phyloP scores from a whole-genome alignment of 768 basidiomycete species.

The Auricularia sp. region DNA sequence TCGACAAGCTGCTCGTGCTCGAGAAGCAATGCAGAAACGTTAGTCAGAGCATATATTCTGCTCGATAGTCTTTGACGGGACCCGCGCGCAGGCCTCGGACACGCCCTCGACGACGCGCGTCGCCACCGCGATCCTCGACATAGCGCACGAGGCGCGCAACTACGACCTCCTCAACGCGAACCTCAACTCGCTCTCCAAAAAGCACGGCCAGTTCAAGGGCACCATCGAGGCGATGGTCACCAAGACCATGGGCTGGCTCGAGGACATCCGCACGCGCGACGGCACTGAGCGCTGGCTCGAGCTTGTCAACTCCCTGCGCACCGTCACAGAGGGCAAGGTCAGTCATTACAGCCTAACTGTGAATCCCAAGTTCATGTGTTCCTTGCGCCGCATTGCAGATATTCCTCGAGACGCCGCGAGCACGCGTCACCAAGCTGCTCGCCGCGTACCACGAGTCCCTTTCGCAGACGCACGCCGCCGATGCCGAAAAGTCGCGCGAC shows the following conservation, averaged over 20 bases:
- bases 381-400: conserved; percentile 41
- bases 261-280: conserved; percentile 56
- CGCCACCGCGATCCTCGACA: conserved; percentile 59
- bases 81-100: conserved; percentile 68
- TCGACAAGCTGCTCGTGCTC: conserved; percentile 79
- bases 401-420: conserved; percentile 92
- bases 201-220: conserved; percentile 92
- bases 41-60: conserved; percentile 15
- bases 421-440: conserved; percentile 83
- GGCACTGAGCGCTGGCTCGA: conserved; percentile 76
- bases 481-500: conserved; percentile 39
- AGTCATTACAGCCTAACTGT: conserved; percentile 13
- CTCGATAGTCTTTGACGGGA: not conserved
- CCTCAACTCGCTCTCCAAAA: conserved; percentile 71
- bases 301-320: conserved; percentile 78
- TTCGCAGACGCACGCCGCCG: conserved; percentile 29
- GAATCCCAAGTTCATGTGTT: no score
- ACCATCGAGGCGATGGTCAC: conserved; percentile 90
- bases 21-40: conserved; percentile 98
- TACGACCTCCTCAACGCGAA: conserved; percentile 61
- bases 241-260: conserved; percentile 70
- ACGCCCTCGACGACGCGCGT: conserved; percentile 83
- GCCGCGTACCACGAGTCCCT: conserved; percentile 77
- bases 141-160: conserved; percentile 64
- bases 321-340: conserved; percentile 95